Conservation (phyloP, 805 yeast species). For the Starmera amethionina region DNA sequence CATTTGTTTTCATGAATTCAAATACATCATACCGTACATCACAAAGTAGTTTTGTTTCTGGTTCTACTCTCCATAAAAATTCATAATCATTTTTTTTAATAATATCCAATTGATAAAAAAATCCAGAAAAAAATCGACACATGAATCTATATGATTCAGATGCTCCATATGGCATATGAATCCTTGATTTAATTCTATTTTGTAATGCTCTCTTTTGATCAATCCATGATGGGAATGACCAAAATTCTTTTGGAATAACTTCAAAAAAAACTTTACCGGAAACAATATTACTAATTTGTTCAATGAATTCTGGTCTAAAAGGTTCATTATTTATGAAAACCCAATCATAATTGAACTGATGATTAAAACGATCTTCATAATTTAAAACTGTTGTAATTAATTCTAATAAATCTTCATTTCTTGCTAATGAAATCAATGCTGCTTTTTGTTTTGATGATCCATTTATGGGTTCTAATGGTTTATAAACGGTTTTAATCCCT, state of each 20-base stretch:
- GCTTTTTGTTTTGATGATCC: not conserved
- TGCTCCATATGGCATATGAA: constrained; percentile 57
- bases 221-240: constrained; percentile 81
- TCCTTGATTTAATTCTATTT: constrained; percentile 36
- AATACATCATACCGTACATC: constrained; percentile 74
- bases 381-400: constrained; percentile 53
- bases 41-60: constrained; percentile 64
- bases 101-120: constrained; percentile 28
- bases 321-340: constrained; percentile 79
- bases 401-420: constrained; percentile 54
- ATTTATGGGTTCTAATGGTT: not conserved
- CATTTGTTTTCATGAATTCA: constrained; percentile 60
- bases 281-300: constrained; percentile 38
- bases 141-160: constrained; percentile 74
- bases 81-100: constrained; percentile 35
- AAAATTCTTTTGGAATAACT: constrained; percentile 62
- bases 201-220: constrained; percentile 63
- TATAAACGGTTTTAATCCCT: not conserved
- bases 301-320: constrained; percentile 63
- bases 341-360: constrained; percentile 78
- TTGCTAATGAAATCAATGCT: constrained; percentile 44
- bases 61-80: constrained; percentile 93
- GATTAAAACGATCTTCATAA: constrained; percentile 76
- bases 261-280: constrained; percentile 70
- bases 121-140: constrained; percentile 85